Evolutionary conservation across 768 basidiomycete species (phyloP).

Genomic region (Neoboletus subvelutipes): DNA sequence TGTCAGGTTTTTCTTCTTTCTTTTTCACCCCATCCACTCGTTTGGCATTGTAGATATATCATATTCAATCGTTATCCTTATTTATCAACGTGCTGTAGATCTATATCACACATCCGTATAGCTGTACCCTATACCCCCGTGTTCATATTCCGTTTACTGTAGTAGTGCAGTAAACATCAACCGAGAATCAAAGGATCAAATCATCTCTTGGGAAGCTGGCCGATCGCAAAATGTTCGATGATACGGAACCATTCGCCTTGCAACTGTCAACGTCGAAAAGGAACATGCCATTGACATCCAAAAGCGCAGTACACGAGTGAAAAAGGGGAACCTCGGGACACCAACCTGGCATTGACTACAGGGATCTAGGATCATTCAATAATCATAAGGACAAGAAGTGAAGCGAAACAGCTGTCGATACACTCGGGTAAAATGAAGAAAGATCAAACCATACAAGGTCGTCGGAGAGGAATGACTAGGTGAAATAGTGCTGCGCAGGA

Average conservation of each 20-base stretch:
- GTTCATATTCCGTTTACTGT: slow-evolving; percentile 11
- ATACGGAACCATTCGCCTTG: no score
- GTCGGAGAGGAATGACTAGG: slow-evolving; percentile 9
- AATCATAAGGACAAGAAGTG: slow-evolving; percentile 16
- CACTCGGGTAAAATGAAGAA: slow-evolving; percentile 18
- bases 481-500: slow-evolving; percentile 11
- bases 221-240: not conserved
- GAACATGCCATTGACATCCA: not conserved
- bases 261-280: not conserved
- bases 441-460: slow-evolving; percentile 9
- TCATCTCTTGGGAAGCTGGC: not conserved
- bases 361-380: slow-evolving; percentile 9
- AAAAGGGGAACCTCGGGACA: not conserved
- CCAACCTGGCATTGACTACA: slow-evolving; percentile 4
- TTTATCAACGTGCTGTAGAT: slow-evolving; percentile 22
- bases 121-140: slow-evolving; percentile 9
- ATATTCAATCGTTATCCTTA: slow-evolving; percentile 10
- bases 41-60: slow-evolving; percentile 10
- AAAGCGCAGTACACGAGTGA: not conserved
- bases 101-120: slow-evolving; percentile 5
- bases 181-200: not conserved
- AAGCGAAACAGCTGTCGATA: slow-evolving; percentile 26
- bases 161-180: slow-evolving; percentile 8
- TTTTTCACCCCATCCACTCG: slow-evolving; percentile 7
- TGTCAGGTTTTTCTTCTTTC: not conserved